Base-by-base conservation (phyloP, 768 basidiomycete genomes). In the Leccinum ochraceum region DNA sequence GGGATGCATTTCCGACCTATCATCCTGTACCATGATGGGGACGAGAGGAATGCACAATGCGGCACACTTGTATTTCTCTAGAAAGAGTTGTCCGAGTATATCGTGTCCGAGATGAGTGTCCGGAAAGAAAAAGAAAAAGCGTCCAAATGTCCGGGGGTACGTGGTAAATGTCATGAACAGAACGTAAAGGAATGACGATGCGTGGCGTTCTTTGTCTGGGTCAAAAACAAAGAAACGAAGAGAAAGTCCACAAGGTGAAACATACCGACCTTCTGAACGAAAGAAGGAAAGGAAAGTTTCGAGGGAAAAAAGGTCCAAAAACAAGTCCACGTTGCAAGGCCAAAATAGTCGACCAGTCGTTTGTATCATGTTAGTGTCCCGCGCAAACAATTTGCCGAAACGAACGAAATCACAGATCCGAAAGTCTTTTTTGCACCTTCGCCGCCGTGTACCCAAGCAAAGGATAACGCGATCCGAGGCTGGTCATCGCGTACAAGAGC, bases 401-500 rank as follows among this genome's bases (percentile, higher is more conserved):
- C 51, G 56, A 53, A n/a, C 36, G 14, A 30, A 50, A 59, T 57
- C 66, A 75, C 60, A 73, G 67, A 52, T 69, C 71, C 7, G 72
- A 60, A 24, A 75, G 58, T 61, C 74, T 57, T 61, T 74, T 74
- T 60, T 75, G 74, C 30, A 67, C 67, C 50, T 73, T 74, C 46
- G 69, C 60, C 42, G 64, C 71, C 9, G 73, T 63, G 50, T 74
- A 74, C 6, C 71, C 66, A 59, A 87, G 76, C 61, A 90, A 75
- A 34, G 89, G 89, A 70, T 86, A 89, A 52, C 79, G 79, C 11
- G 82, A 71, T 60, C 81, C 80, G 50, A 90, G 81, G 59, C 76
- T 82, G 60, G 78, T 85, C 82, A 90, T 83, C 61, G 85, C 86
- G 64, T 82, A 87, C 30, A 88, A 76, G 53, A 91, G 71, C 17